Conservation (phyloP, 345 rosid genomes). For the Eucalyptus marginata region DNA sequence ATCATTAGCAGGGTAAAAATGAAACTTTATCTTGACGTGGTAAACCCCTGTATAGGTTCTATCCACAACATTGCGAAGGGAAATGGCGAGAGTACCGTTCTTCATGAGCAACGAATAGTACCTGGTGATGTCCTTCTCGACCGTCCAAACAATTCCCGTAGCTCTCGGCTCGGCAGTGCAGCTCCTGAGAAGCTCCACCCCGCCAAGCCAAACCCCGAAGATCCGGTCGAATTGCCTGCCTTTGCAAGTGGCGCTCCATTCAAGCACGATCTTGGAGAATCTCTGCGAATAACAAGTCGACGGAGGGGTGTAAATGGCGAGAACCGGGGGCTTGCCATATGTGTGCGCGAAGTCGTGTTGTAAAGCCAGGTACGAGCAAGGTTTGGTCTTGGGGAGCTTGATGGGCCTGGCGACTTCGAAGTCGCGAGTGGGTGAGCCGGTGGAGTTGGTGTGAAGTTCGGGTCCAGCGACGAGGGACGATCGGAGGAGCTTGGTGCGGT, state of each 20-base stretch:
- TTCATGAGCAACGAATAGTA: constrained; percentile 55
- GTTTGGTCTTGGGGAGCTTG: constrained; percentile 17
- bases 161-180: constrained; percentile 89
- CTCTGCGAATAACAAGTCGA: constrained; percentile 31
- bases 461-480: constrained; percentile 19
- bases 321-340: constrained; percentile 54
- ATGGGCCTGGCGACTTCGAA: constrained; percentile 81
- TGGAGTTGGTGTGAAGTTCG: constrained; percentile 1
- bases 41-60: constrained; percentile 69
- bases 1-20: constrained; percentile 40
- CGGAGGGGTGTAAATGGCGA: constrained; percentile 58
- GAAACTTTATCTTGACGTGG: constrained; percentile 50
- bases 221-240: constrained; percentile 87
- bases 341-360: constrained; percentile 66
- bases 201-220: constrained; percentile 81
- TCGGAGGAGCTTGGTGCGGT: constrained; percentile 15
- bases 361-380: constrained; percentile 49
- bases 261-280: constrained; percentile 68
- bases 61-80: constrained; percentile 53
- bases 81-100: constrained; percentile 52
- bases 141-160: constrained; percentile 70
- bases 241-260: constrained; percentile 62
- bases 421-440: constrained; percentile 8
- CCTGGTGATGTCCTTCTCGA: constrained; percentile 72
- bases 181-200: constrained; percentile 88